These are phyloP conservation scores for Gossypium ekmanianum DNA, from an alignment of 345 rosid species.

Conservation along the genomic window DNA sequence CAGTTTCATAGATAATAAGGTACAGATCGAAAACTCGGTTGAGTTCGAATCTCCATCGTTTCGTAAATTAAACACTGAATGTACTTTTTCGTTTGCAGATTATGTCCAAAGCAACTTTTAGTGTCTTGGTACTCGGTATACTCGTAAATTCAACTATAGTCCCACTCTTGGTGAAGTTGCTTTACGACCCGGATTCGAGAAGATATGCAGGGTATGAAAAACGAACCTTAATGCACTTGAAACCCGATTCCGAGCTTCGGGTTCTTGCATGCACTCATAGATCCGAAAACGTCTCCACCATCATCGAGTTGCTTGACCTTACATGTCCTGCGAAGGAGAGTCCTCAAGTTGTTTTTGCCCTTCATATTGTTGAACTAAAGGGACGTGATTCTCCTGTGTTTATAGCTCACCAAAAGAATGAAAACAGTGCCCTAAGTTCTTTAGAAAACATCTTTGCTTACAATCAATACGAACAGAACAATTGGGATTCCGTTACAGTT, in stretches of 20 bases:
- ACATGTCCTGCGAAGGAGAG: slow-evolving; percentile 14
- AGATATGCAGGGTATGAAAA: slow-evolving; percentile 41
- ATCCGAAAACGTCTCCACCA: slow-evolving; percentile 29
- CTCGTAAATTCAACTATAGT: slow-evolving; percentile 22
- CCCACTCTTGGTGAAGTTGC: slow-evolving; percentile 37
- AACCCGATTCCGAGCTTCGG: slow-evolving; percentile 24
- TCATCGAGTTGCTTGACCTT: slow-evolving; percentile 17
- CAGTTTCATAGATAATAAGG: slow-evolving; percentile 24
- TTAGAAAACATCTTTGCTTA: slow-evolving; percentile 27
- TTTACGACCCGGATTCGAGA: slow-evolving; percentile 44
- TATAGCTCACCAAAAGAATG: slow-evolving; percentile 24
- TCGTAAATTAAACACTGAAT: not conserved
- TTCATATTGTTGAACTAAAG: slow-evolving; percentile 26
- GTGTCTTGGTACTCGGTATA: not conserved
- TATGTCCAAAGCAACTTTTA: not conserved
- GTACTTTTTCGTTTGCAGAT: slow-evolving; percentile 2
- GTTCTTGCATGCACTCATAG: slow-evolving; percentile 40
- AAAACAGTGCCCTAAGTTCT: not conserved
- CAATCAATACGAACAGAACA: slow-evolving; percentile 21
- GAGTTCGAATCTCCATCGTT: not conserved
- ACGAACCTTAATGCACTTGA: slow-evolving; percentile 28
- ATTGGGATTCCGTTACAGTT: slow-evolving; percentile 8
- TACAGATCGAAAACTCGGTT: not conserved
- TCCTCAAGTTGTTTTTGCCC: slow-evolving; percentile 20
- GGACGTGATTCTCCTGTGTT: slow-evolving; percentile 32